These are phyloP conservation scores for Aspergillus novoparasiticus DNA, from an alignment of 2,329 filamentous ascomycete genomes.

Conservation along the genomic window DNA sequence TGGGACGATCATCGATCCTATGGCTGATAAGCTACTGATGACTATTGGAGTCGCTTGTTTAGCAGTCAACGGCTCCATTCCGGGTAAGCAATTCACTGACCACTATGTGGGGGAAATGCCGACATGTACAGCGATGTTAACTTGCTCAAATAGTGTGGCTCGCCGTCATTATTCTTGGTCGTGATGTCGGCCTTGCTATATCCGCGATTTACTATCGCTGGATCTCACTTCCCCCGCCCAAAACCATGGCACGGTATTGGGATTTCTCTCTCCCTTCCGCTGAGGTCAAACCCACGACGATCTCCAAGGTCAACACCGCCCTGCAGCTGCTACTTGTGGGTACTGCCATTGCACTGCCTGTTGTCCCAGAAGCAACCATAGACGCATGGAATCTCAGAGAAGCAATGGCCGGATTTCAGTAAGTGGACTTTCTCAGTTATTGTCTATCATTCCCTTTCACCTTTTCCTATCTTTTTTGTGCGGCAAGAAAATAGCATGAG, in stretches of 20 bases:
- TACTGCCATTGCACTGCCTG: conserved; percentile 76
- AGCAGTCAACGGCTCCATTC: conserved; percentile 78
- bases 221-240: conserved; percentile 89
- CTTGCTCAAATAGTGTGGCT: conserved; percentile 67
- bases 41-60: conserved; percentile 85
- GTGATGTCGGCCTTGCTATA: conserved; percentile 80
- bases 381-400: conserved; percentile 59
- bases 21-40: conserved; percentile 97
- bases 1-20: conserved; percentile 90
- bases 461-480: neutral
- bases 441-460: conserved; percentile 5
- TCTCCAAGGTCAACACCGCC: conserved; percentile 78
- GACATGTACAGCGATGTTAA: conserved; percentile 2
- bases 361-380: conserved; percentile 63
- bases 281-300: conserved; percentile 47
- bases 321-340: conserved; percentile 87
- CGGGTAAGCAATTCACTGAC: conserved; percentile 57
- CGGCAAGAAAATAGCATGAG: neutral
- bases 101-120: neutral
- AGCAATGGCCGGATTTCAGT: conserved; percentile 58
- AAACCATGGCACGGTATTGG: conserved; percentile 92
- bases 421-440: conserved; percentile 25
- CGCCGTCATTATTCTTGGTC: conserved; percentile 84
- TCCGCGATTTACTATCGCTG: conserved; percentile 94
- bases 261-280: conserved; percentile 80